These are phyloP conservation scores for Trichothecium roseum DNA, from an alignment of 2,329 filamentous ascomycete species.

Conservation along the genomic window DNA sequence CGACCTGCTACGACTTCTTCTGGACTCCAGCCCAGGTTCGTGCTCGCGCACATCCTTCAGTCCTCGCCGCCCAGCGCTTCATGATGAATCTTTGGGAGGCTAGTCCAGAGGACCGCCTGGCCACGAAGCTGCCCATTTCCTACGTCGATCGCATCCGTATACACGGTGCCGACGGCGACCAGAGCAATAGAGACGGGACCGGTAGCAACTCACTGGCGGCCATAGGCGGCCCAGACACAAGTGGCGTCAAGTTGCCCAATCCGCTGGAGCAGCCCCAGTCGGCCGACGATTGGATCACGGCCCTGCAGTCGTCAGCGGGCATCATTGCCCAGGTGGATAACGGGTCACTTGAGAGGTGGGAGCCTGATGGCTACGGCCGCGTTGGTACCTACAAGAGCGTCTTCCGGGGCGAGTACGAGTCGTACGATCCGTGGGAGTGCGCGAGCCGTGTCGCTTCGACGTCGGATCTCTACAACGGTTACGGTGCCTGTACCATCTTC, in stretches of 20 bases:
- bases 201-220: conserved; percentile 12
- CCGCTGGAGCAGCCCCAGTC: conserved; percentile 13
- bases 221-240: not conserved
- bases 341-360: conserved; percentile 63
- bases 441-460: conserved; percentile 41
- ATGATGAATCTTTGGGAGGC: conserved; percentile 58
- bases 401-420: conserved; percentile 44
- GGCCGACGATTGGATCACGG: conserved; percentile 26
- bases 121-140: conserved; percentile 50
- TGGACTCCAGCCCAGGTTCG: conserved; percentile 62
- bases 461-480: conserved; percentile 46
- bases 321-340: conserved; percentile 60
- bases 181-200: conserved; percentile 15
- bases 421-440: conserved; percentile 46
- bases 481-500: conserved; percentile 46
- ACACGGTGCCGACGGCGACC: conserved; percentile 33
- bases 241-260: not conserved
- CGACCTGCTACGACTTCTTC: conserved; percentile 63
- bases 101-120: conserved; percentile 43
- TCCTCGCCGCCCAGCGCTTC: conserved; percentile 54
- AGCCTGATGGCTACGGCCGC: conserved; percentile 54
- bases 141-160: conserved; percentile 63
- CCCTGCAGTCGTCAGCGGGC: conserved; percentile 32
- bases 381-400: conserved; percentile 44
- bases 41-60: conserved; percentile 54